Conservation (phyloP, 257 asterid species). For the Primulina eburnea region DNA sequence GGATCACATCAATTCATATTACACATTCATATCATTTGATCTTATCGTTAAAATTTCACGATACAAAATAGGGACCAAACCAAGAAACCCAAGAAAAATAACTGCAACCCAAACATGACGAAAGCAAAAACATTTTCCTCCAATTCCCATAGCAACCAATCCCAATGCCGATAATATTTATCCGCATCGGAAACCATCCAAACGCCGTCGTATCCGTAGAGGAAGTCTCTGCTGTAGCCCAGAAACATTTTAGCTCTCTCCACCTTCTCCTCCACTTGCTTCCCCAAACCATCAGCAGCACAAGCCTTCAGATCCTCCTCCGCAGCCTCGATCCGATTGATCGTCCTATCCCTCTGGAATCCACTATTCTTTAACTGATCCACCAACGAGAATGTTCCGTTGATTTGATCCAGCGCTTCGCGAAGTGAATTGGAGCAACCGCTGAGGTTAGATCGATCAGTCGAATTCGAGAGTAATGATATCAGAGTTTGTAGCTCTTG, state of each 20-base stretch:
- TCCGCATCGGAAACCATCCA: no score
- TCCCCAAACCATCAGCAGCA: slow-evolving; percentile 14
- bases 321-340: slow-evolving; percentile 2
- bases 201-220: slow-evolving; percentile 2
- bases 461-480: background rate
- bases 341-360: slow-evolving; percentile 11
- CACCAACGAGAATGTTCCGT: no score
- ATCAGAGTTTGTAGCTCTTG: background rate
- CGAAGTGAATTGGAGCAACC: background rate
- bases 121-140: no score
- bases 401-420: no score
- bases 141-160: no score
- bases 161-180: no score
- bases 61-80: no score
- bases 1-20: no score
- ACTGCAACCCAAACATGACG: no score
- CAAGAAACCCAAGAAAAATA: no score
- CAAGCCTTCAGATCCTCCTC: slow-evolving; percentile 10
- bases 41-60: no score
- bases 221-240: slow-evolving; percentile 19
- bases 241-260: slow-evolving; percentile 18
- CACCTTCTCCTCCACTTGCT: slow-evolving; percentile 16
- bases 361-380: slow-evolving; percentile 5
- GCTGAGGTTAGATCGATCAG: background rate
- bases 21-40: no score